Evolutionary conservation across 2,329 filamentous ascomycete species (phyloP), one percentile per base, ranked within the genome.

Genomic region (Hymenoscyphus repandus): DNA sequence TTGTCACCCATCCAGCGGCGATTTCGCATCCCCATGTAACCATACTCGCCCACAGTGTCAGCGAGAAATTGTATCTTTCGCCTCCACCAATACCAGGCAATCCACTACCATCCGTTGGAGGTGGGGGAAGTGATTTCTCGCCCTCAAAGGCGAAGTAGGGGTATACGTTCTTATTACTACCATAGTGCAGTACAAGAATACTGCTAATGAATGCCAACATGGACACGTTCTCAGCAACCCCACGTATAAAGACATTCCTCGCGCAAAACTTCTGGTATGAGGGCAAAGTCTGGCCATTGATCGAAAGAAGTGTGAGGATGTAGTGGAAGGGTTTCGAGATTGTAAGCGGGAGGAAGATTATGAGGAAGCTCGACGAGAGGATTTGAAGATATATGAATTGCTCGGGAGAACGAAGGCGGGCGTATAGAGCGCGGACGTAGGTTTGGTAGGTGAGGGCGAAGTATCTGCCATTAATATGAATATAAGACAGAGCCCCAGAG

Each of bases 361-460:
- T 82, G 47, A 86, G 75, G 49, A 77, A 74, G 9, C 77, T 76
- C 15, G 80, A 84, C 1, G 82, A 85, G 54, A 86, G 71, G 13
- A 81, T 67, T 65, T 86, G 83, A 34, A 86, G 78, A 57, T 78
- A 73, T 51, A 85, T 73, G 68, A 86, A 86, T 66, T 86, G 82
- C 36, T 72, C 68, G 0, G 82, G 83, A 5, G 79, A 82, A 55
- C 83, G 81, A 12, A 86, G 76, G 15, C 83, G 80, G 12, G 83
- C 83, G 64, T 86, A 86, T 51, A 86, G 68, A 10, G 83, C 81
- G 47, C 83, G 80, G 11, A 86, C 83, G 67, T 86, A 86, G 4
- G 82, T 86, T 67, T 86, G 82, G 66, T 86, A 86, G 5, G 83
- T 86, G 46, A 86, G 69, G 72, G 80, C 80, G 64, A 84, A 85